phyloP scores from a whole-genome alignment of 2,329 filamentous ascomycete species.

The Ophiocordyceps robertsii region DNA sequence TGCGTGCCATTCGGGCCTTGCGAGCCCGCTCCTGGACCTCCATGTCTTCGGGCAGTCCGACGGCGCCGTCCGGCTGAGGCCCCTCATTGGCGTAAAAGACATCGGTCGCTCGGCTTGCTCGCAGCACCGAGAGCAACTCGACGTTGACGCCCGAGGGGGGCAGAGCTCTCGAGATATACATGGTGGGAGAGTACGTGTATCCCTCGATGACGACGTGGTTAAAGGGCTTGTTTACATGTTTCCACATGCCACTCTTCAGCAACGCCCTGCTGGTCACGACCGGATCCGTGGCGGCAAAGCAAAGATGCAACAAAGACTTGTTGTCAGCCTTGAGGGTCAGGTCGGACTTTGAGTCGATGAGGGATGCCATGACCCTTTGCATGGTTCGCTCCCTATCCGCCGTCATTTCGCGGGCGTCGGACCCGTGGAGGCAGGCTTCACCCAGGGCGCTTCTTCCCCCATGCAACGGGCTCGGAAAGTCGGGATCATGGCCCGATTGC shows the following conservation, averaged over 20 bases:
- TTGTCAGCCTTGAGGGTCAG: constrained; percentile 39
- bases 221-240: constrained; percentile 45
- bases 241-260: constrained; percentile 52
- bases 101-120: constrained; percentile 37
- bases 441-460: constrained; percentile 49
- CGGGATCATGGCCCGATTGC: constrained; percentile 45
- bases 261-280: constrained; percentile 42
- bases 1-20: constrained; percentile 29
- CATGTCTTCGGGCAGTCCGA: constrained; percentile 38
- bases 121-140: constrained; percentile 33
- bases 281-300: constrained; percentile 42
- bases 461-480: constrained; percentile 51
- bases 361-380: constrained; percentile 41
- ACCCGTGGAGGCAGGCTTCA: constrained; percentile 46
- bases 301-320: constrained; percentile 46
- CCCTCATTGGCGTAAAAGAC: constrained; percentile 40
- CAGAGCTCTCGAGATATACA: constrained; percentile 41
- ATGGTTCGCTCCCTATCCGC: constrained; percentile 36
- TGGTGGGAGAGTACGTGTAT: constrained; percentile 50
- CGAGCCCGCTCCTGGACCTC: constrained; percentile 36
- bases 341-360: constrained; percentile 44
- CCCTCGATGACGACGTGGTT: constrained; percentile 39
- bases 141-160: constrained; percentile 22
- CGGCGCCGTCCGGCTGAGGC: constrained; percentile 37
- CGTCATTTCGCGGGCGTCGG: constrained; percentile 29